Evolutionary conservation across 352 stramenopile species (phyloP), one percentile per base, ranked within the genome.

Genomic region (Pythium rishiriense): DNA sequence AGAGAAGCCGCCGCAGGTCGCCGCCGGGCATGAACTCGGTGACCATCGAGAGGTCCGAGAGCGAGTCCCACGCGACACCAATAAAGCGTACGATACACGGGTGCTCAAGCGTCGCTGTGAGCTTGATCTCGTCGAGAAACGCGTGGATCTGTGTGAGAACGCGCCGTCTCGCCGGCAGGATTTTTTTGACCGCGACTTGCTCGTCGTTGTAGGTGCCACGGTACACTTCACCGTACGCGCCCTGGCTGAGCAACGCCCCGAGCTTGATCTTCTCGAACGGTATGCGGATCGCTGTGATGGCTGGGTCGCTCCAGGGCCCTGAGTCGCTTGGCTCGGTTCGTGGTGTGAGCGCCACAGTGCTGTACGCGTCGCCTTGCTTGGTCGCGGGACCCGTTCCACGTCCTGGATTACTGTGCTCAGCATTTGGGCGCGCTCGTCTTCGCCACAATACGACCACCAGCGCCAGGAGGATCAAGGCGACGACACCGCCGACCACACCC

Each of bases 11-110:
- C 29, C 76, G 61, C n/a, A 85, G 52, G 37, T 85, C 75, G 3
- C 76, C 76, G 12, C 71, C 69, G 29, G 68, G 54, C 73, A 81
- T 74, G 33, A 75, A 78, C 49, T 82, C 76, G 11, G 64, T 72
- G 35, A 83, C 61, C 21, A 74, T 56, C 12, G 63, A 71, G 4
- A 81, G 47, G 53, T 78, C 68, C 10, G 65, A 54, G 8, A 71
- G 39, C 1, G 69, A 75, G 14, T 72, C 62, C 72, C 76, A 85
- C 42, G 76, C 67, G 3, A 83, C 70, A 3, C 74, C 76, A 11
- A 83, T 53, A 26, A 85, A 83, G n/a, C 52, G 53, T 0, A 83
- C 74, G 25, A 85, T 78, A 19, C 69, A 56, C 10, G 59, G 47
- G 47, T 85, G 76, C 9, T 79, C 72, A 1, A 85, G 57, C 15